Evolutionary conservation across 1,284 basidiomycete species (phyloP).

Genomic region (Puccinia novopanici): DNA sequence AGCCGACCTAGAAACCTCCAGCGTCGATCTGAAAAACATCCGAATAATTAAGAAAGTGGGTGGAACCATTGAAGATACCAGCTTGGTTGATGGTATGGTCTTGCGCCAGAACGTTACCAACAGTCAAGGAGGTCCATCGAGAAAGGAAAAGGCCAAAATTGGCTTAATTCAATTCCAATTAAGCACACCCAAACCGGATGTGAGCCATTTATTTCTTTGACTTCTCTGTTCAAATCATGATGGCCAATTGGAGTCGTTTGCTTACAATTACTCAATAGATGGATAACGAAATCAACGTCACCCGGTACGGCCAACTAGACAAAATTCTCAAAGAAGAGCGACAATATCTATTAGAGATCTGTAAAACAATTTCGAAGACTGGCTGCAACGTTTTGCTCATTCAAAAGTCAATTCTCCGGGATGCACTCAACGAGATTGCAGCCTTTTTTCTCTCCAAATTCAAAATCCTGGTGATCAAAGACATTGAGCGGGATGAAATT

Average conservation of each 20-base stretch:
- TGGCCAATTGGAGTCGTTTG: not conserved
- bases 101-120: constrained; percentile 92
- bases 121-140: constrained; percentile 85
- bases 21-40: constrained; percentile 94
- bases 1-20: constrained; percentile 73
- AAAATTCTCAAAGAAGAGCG: constrained; percentile 99
- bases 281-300: constrained; percentile 99
- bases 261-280: constrained; percentile 66
- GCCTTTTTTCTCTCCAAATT: constrained; percentile 97
- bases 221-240: not conserved
- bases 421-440: constrained; percentile 97
- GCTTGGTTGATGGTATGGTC: constrained; percentile 92
- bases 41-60: constrained; percentile 98
- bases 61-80: constrained; percentile 98
- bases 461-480: constrained; percentile 95
- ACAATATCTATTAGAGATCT: constrained; percentile 95
- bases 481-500: constrained; percentile 98
- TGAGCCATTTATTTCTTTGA: constrained; percentile 62
- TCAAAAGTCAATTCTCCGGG: constrained; percentile 97
- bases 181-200: constrained; percentile 95
- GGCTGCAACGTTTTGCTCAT: constrained; percentile 98
- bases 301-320: constrained; percentile 99
- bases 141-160: constrained; percentile 98
- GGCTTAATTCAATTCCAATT: constrained; percentile 98
- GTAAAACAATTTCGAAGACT: constrained; percentile 99